Base-by-base conservation (phyloP, 768 basidiomycete species). In the Antrodiella citrinella region DNA sequence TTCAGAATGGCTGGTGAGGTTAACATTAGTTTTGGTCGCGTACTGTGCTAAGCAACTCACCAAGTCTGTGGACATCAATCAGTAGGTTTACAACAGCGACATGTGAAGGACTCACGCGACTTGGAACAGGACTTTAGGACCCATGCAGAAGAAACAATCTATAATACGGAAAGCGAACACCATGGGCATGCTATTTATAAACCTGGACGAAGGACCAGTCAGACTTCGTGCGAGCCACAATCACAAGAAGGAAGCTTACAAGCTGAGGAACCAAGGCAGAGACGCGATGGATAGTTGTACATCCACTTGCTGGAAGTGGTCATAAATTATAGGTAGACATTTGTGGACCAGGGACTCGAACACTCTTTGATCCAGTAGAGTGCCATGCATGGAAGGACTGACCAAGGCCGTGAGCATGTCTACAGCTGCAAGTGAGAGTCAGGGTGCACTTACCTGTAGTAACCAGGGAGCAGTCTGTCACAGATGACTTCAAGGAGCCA, bases 131-230 rank as follows among this genome's bases (percentile, higher is more conserved):
- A 99, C 96, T 59, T 95, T 98, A 0, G 94, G 91, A 0, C 96
- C 96, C 95, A 99, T 97, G 58, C 92, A 93, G 70, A 97, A 86
- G 72, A 97, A 94, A 64, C 94, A 97, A 64, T 98, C 94, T 2
- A 94, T 91, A 62, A 96, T 90, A 25, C 96, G 82, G 73, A 96
- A 99, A 0, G 95, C 95, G 61, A 98, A 99, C 39, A 99, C 83
- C 80, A 98, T 86, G 1, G 93, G 90, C 90, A 93, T 91, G 62
- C 86, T 90, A 67, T 92, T 92, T 63, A 92, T 91, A 61, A 79
- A 91, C 61, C 89, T 86, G 56, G 21, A 46, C 44, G 12, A 26
- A 15, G 18, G 13, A 26, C 15, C 46, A 24, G 54, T 49, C 26
- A 39, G 41, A 18, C 20, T 45, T n/a, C 51, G 21, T n/a, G 11